phyloP scores from a whole-genome alignment of 495 filamentous ascomycete genomes.

The Xylaria grammica region DNA sequence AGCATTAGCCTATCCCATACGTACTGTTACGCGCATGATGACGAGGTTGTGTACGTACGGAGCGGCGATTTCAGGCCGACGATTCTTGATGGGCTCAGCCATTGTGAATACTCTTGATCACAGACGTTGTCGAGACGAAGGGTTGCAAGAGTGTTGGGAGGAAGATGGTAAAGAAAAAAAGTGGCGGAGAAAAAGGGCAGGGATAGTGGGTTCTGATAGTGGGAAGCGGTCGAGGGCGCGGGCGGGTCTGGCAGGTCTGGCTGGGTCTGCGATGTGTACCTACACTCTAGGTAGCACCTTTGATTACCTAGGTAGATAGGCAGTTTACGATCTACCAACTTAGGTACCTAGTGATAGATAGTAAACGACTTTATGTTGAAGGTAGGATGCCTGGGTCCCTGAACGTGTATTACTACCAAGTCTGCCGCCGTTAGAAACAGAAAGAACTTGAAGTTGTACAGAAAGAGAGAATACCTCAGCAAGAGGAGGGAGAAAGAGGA shows the following conservation, averaged over 20 bases:
- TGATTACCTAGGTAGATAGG: background rate
- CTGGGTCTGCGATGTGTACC: slow-evolving; percentile 12
- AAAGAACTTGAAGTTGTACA: background rate
- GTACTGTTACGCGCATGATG: slow-evolving; percentile 9
- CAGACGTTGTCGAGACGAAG: slow-evolving; percentile 18
- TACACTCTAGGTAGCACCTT: background rate
- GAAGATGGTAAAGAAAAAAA: slow-evolving; percentile 27
- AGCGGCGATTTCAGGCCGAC: slow-evolving; percentile 37
- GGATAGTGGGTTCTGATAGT: slow-evolving; percentile 31
- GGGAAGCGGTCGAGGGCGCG: slow-evolving; percentile 24
- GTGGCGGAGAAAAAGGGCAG: slow-evolving; percentile 31
- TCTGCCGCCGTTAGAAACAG: background rate
- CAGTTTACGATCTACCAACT: too few relatives aligned
- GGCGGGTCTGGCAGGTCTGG: slow-evolving; percentile 23
- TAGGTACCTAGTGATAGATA: too few relatives aligned
- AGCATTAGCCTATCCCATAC: slow-evolving; percentile 33
- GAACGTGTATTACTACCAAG: background rate
- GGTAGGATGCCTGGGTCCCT: too few relatives aligned
- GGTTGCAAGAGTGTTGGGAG: slow-evolving; percentile 18
- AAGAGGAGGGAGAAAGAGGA: background rate
- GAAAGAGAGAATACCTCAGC: background rate
- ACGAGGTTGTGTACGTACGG: slow-evolving; percentile 32
- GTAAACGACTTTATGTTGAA: too few relatives aligned
- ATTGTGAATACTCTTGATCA: slow-evolving; percentile 32
- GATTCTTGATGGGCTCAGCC: slow-evolving; percentile 43